Evolutionary conservation across 2,329 filamentous ascomycete genomes (phyloP), one percentile per base, ranked within the genome.

Genomic region (Myriosclerotinia scirpicola): DNA sequence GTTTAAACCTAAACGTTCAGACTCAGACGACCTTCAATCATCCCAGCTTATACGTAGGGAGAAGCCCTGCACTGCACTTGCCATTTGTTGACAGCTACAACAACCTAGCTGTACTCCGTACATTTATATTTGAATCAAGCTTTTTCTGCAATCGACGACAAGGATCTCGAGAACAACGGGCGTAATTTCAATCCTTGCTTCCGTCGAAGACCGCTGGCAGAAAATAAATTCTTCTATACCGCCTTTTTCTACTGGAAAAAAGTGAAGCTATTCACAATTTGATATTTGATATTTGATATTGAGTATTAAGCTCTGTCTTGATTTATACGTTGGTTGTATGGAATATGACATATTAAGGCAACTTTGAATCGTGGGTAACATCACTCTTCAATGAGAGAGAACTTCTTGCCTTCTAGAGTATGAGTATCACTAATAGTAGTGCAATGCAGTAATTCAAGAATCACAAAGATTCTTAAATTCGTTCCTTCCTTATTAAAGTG

Each of bases 141-240:
- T 54, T 58, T 61, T 53, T 46, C 42, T 65, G 55, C 64, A 65
- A 60, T 65, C 42, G 42, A 53, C 55, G 48, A 65, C 54, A 60
- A 60, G 44, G 55, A 53, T 56, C 38, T 61, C 30, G 20, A 61
- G n/a, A 34, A 53, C 42, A 42, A 61, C 64, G 46, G 64, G 64
- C 36, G 54, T 61, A 60, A 60, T 60, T 40, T 54, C 42, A 22
- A 65, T 44, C 64, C 64, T 44, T 65, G 55, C 55, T 65, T 54
- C 64, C 64, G 54, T 55, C 53, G 38, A 53, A 40, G 15, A 42
- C 9, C 15, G 12, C 42, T 42, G 46, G 50, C 60, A 53, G 46
- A 53, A 63, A 15, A 40, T 11, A 30, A 26, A 34, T 63, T 34
- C 26, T 42, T 42, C 9, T 15, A 22, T 36, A 63, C 60, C 58